Evolutionary conservation across 2,329 filamentous ascomycete genomes (phyloP), one percentile per base, ranked within the genome.

Genomic region (Aspergillus aculeatus): DNA sequence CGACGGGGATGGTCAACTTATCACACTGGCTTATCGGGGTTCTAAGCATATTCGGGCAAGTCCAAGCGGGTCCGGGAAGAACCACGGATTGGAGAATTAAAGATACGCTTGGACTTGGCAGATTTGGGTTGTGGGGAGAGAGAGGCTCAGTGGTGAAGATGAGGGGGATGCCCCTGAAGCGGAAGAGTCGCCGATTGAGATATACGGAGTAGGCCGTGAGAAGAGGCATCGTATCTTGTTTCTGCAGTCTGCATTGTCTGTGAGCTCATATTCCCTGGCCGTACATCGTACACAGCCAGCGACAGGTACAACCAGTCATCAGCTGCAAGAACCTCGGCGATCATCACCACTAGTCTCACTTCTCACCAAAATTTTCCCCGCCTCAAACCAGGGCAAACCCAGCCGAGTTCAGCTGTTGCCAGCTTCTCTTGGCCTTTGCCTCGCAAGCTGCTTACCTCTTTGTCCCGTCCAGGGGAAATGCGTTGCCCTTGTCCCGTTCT

Each of bases 31-130:
- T 41, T 41, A 41, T 41, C 38, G 38, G 38, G 16, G 38, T n/a
- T 41, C 38, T 41, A 41, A 41, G 38, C 38, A 41, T 14, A 41
- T 41, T 54, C 9, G 52, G 52, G 52, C 52, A 54, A 47, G 52
- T 54, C 35, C 52, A 54, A 47, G 52, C 52, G 41, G 51, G 12
- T 35, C 51, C 38, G 38, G 38, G 38, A 41, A 41, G 38, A 41
- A 41, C 38, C 38, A 41, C 38, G 16, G 38, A 41, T 41, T 19
- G 38, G 16, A 7, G 16, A 5, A 7, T 41, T 41, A 16, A 41
- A 35, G 38, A 41, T 41, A n/a, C 38, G 38, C 38, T 16, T 41
- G 38, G 38, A 41, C 16, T 41, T 16, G 38, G 38, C 38, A 6
- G 38, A n/a, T 41, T 41, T 41, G 38, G 16, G 38, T 26, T 41